Percentiles rank a stretch among this genome's conserved stretches.
phyloP scores from a whole-genome alignment of 1,284 basidiomycete species.

The Trichosporon coremiiforme region DNA sequence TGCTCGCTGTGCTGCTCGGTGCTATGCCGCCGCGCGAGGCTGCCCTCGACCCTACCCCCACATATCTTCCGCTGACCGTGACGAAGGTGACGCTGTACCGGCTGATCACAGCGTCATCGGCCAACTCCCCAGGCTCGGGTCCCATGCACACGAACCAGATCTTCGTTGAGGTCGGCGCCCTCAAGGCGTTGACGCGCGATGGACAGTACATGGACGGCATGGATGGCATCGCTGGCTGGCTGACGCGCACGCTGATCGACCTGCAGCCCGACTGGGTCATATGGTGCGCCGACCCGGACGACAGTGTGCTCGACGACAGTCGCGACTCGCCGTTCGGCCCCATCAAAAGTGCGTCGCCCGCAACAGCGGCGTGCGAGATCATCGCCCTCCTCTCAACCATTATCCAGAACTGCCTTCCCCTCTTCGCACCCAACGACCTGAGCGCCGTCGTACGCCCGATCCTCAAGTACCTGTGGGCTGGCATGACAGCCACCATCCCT shows the following conservation, averaged over 20 bases:
- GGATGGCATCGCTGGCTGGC: slow-evolving; percentile 47
- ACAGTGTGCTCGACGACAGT: neutral
- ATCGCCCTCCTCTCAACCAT: slow-evolving; percentile 46
- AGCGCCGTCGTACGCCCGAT: slow-evolving; percentile 45
- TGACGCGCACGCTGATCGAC: slow-evolving; percentile 35
- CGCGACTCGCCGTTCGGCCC: slow-evolving; percentile 35
- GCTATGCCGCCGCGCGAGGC: slow-evolving; percentile 39
- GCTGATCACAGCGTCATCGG: slow-evolving; percentile 35
- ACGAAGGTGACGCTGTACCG: slow-evolving; percentile 40
- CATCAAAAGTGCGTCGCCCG: slow-evolving; percentile 37
- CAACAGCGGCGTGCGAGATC: slow-evolving; percentile 39
- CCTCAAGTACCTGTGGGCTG: slow-evolving; percentile 42
- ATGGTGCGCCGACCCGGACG: slow-evolving; percentile 36
- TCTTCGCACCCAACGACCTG: slow-evolving; percentile 49
- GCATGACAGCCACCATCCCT: slow-evolving; percentile 29
- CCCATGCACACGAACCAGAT: slow-evolving; percentile 40
- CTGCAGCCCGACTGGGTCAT: slow-evolving; percentile 40
- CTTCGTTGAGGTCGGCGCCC: slow-evolving; percentile 45
- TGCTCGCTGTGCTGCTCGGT: slow-evolving; percentile 45
- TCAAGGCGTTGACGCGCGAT: slow-evolving; percentile 46
- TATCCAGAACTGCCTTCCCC: slow-evolving; percentile 41
- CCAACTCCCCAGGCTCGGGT: slow-evolving; percentile 25
- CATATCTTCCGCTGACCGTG: slow-evolving; percentile 35
- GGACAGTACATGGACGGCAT: slow-evolving; percentile 42
- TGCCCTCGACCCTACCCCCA: slow-evolving; percentile 28